Percentiles rank a stretch among this genome's conserved stretches.
These are phyloP conservation scores for Alternaria ventricosa DNA, from an alignment of 2,329 filamentous ascomycete genomes.

Conservation along the genomic window DNA sequence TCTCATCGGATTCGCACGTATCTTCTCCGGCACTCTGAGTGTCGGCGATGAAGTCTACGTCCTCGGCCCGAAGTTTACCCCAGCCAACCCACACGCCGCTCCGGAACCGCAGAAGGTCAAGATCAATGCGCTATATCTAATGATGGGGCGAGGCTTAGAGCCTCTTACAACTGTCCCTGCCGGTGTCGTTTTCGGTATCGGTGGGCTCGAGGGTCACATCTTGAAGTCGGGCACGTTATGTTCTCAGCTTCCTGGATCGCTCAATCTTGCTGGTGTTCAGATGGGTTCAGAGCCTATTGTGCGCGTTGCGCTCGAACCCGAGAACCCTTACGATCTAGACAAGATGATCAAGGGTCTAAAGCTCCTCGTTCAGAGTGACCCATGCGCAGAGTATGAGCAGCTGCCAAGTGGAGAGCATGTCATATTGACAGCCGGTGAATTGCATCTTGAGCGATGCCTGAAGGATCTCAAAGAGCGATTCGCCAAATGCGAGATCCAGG, in stretches of 20 bases:
- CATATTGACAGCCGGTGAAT: conserved; percentile 87
- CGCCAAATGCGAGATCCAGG: conserved; percentile 92
- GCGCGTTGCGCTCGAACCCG: conserved; percentile 91
- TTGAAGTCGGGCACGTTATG: conserved; percentile 94
- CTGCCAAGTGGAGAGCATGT: conserved; percentile 94
- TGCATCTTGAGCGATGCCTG: conserved; percentile 91
- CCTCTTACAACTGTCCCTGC: conserved; percentile 83
- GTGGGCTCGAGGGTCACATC: conserved; percentile 89
- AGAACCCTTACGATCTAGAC: conserved; percentile 85
- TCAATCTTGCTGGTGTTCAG: conserved; percentile 87
- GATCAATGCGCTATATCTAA: conserved; percentile 86
- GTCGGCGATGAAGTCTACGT: conserved; percentile 93
- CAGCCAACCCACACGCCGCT: conserved; percentile 72
- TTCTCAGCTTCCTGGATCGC: conserved; percentile 81
- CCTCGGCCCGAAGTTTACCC: conserved; percentile 89
- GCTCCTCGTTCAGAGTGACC: conserved; percentile 90
- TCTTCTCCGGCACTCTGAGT: conserved; percentile 88
- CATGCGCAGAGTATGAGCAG: conserved; percentile 94
- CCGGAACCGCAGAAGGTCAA: conserved; percentile 83
- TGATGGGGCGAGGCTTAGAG: conserved; percentile 93
- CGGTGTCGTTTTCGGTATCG: conserved; percentile 94
- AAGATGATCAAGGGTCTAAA: conserved; percentile 92
- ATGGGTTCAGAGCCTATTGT: conserved; percentile 89
- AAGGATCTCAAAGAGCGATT: conserved; percentile 94
- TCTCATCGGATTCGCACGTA: conserved; percentile 89